Percentiles rank a stretch among this genome's conserved stretches.
These are phyloP conservation scores for Candida anutae DNA, from an alignment of 1,139 yeast species.

Conservation along the genomic window DNA sequence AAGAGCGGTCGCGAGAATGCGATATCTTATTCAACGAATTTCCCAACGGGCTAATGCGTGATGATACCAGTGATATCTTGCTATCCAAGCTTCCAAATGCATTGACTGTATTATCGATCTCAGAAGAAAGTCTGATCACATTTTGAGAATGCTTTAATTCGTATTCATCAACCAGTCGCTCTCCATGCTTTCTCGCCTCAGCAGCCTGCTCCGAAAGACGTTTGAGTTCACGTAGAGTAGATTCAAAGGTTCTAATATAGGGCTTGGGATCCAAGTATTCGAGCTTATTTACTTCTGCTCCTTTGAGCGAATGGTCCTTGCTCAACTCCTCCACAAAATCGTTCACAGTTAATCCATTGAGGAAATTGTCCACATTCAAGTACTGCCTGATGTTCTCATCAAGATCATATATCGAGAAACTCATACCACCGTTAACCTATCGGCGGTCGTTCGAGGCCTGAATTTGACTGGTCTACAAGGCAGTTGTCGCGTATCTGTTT, in stretches of 20 bases:
- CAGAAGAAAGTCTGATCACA: slow-evolving; percentile 48
- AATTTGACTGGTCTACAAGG: no score
- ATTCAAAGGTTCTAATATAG: slow-evolving; percentile 86
- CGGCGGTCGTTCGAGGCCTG: background rate
- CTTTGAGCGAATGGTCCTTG: slow-evolving; percentile 54
- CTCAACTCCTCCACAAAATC: slow-evolving; percentile 82
- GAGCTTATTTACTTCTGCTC: slow-evolving; percentile 46
- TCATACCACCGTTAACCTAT: slow-evolving; percentile 14
- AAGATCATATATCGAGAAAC: slow-evolving; percentile 43
- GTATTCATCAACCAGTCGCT: slow-evolving; percentile 49
- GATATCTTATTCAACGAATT: slow-evolving; percentile 67
- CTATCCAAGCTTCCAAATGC: slow-evolving; percentile 53
- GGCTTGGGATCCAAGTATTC: slow-evolving; percentile 84
- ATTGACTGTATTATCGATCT: slow-evolving; percentile 34
- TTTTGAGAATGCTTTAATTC: slow-evolving; percentile 65
- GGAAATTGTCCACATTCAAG: slow-evolving; percentile 64
- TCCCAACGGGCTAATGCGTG: slow-evolving; percentile 67
- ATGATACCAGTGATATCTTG: slow-evolving; percentile 51
- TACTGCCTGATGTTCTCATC: slow-evolving; percentile 68
- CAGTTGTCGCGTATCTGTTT: no score
- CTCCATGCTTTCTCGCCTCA: slow-evolving; percentile 39
- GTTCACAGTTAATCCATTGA: slow-evolving; percentile 61
- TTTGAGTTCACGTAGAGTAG: slow-evolving; percentile 67
- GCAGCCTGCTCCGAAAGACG: slow-evolving; percentile 49
- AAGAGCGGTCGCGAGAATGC: slow-evolving; percentile 68